Percentiles rank a stretch among this genome's conserved stretches.
Evolutionary conservation across 352 stramenopile species (phyloP).

Genomic region (Globisporangium solare): DNA sequence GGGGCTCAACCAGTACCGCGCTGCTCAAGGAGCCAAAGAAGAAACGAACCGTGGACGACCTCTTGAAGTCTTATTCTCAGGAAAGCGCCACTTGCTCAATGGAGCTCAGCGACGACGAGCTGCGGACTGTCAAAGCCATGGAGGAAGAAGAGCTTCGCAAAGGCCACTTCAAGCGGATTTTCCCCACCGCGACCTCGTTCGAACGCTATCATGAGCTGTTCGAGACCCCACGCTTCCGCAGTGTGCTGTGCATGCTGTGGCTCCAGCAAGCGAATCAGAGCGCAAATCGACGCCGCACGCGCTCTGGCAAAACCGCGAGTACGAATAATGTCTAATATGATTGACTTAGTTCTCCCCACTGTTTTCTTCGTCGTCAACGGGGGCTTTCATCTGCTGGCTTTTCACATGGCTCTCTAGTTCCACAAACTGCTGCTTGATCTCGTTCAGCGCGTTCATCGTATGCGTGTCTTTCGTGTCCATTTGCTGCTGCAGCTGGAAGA

Average conservation of each 20-base stretch:
- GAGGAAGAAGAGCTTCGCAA: conserved; percentile 57
- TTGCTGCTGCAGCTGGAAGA: conserved; percentile 60
- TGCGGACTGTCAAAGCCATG: conserved; percentile 48
- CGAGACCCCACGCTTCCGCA: conserved; percentile 48
- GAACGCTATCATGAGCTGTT: conserved; percentile 52
- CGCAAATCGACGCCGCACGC: conserved; percentile 11
- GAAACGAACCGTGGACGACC: conserved; percentile 26
- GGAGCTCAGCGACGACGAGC: conserved; percentile 56
- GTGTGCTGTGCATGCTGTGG: conserved; percentile 58
- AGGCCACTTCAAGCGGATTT: conserved; percentile 74
- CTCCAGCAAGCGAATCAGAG: conserved; percentile 27
- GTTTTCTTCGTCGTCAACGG: too few species aligned
- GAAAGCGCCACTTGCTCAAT: conserved; percentile 11
- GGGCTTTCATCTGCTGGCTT: conserved; percentile 13
- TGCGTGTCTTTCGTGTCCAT: conserved; percentile 31
- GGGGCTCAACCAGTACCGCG: conserved; percentile 11
- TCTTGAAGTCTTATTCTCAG: conserved; percentile 20
- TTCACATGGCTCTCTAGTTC: conserved; percentile 32
- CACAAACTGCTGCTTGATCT: conserved; percentile 42
- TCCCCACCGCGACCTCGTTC: conserved; percentile 50
- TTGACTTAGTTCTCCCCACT: conserved; percentile 2
- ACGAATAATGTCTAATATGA: too few species aligned
- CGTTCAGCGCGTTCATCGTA: conserved; percentile 28
- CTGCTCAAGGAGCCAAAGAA: conserved; percentile 1
- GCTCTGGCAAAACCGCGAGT: conserved; percentile 9